These are phyloP conservation scores for Claviceps africana DNA, from an alignment of 2,329 filamentous ascomycete species.

Conservation along the genomic window DNA sequence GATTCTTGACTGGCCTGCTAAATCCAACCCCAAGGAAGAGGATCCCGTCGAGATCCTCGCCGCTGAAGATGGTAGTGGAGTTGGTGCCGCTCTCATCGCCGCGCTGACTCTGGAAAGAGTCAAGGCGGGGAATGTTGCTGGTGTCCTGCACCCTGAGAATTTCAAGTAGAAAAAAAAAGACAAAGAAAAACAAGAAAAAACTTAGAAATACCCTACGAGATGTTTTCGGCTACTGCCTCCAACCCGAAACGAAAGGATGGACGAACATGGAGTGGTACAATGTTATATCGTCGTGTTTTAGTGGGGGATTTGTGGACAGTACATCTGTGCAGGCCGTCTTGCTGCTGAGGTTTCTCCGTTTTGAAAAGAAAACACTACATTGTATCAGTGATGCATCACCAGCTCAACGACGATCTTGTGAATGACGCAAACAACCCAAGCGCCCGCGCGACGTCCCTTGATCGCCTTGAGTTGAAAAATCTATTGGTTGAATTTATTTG, in stretches of 20 bases:
- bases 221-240: neutral
- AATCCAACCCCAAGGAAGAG: constrained; percentile 53
- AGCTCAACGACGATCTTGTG: neutral
- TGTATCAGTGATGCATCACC: neutral
- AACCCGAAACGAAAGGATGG: neutral
- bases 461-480: neutral
- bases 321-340: neutral
- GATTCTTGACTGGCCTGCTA: constrained; percentile 83
- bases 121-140: constrained; percentile 46
- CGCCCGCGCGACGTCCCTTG: neutral
- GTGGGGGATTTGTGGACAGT: neutral
- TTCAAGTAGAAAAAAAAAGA: constrained; percentile 22
- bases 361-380: neutral
- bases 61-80: constrained; percentile 90
- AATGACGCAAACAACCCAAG: neutral
- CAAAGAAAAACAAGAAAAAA: too few species aligned
- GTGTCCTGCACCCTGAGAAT: constrained; percentile 52
- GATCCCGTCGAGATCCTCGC: constrained; percentile 79
- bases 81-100: constrained; percentile 92
- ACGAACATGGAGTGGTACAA: neutral
- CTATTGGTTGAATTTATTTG: neutral
- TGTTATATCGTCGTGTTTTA: neutral
- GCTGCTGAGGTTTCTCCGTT: neutral
- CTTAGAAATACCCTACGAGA: too few species aligned
- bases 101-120: constrained; percentile 52